Percentiles rank a stretch among this genome's conserved stretches.
Conservation (phyloP, 495 filamentous ascomycete species). For the Tuber indicum region DNA sequence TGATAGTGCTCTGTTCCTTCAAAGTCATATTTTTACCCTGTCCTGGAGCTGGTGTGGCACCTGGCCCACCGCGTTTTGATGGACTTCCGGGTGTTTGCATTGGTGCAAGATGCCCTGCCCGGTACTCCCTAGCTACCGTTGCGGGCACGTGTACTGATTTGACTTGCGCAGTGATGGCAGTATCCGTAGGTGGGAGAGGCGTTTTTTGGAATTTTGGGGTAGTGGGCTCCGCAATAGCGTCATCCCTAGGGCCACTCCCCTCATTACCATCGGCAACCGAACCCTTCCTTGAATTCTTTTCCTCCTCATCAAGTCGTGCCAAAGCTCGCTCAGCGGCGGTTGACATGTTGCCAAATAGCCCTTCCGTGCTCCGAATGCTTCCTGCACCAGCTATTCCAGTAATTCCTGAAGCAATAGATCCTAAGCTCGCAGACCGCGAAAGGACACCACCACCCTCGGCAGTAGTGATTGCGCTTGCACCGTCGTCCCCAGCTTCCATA, state of each 20-base stretch:
- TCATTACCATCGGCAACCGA: conserved; percentile 28
- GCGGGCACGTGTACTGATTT: conserved; percentile 84
- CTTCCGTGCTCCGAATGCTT: conserved; percentile 23
- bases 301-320: conserved; percentile 58
- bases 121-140: conserved; percentile 77
- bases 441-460: conserved; percentile 46
- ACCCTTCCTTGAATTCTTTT: conserved; percentile 44
- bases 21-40: conserved; percentile 79
- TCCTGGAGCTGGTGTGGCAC: conserved; percentile 51
- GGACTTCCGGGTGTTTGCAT: conserved; percentile 51
- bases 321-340: conserved; percentile 51
- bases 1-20: conserved; percentile 94
- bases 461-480: conserved; percentile 29
- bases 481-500: conserved; percentile 33
- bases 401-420: conserved; percentile 89
- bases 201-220: conserved; percentile 51
- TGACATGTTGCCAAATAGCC: conserved; percentile 27
- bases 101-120: conserved; percentile 46
- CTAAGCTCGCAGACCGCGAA: conserved; percentile 76
- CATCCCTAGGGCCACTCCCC: conserved; percentile 32
- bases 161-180: conserved; percentile 77
- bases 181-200: conserved; percentile 66
- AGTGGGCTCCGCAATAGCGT: conserved; percentile 45
- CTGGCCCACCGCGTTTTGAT: conserved; percentile 50
- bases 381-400: conserved; percentile 61